phyloP scores from a whole-genome alignment of 768 basidiomycete genomes.

The Tulasnella calospora region DNA sequence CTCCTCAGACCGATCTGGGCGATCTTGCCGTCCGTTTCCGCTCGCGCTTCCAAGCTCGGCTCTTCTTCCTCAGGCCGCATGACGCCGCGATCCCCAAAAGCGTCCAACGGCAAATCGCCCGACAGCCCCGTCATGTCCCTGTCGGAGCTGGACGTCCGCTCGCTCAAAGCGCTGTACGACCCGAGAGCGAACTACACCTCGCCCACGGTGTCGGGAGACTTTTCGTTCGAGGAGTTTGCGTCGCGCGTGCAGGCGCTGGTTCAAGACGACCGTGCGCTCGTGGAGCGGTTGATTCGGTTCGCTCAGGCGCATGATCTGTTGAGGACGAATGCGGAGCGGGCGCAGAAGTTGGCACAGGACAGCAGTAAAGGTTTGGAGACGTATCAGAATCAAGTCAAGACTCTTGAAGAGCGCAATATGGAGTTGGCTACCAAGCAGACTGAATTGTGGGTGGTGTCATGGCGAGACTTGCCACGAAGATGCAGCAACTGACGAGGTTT shows the following conservation, averaged over 20 bases:
- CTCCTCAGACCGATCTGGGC: conserved; percentile 72
- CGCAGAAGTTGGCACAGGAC: conserved; percentile 84
- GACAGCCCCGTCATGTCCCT: conserved; percentile 43
- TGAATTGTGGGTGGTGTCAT: conserved; percentile 46
- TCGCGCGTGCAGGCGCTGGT: conserved; percentile 74
- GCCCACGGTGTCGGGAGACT: conserved; percentile 39
- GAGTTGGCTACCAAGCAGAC: conserved; percentile 49
- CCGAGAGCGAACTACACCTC: conserved; percentile 29
- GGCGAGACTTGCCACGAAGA: neutral
- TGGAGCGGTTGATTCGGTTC: conserved; percentile 76
- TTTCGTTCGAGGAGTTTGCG: conserved; percentile 72
- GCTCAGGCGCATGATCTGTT: conserved; percentile 86
- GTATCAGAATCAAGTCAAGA: conserved; percentile 82
- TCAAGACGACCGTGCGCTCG: conserved; percentile 74
- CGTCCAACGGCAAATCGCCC: conserved; percentile 16
- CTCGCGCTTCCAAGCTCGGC: conserved; percentile 62
- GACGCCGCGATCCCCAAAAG: conserved; percentile 33
- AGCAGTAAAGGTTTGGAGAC: conserved; percentile 74
- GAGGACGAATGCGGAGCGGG: conserved; percentile 87
- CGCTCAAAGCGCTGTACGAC: conserved; percentile 77
- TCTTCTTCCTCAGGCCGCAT: conserved; percentile 42
- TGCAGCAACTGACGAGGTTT: conserved; percentile 22
- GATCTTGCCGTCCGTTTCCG: conserved; percentile 77
- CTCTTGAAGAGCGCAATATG: conserved; percentile 70
- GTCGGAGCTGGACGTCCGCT: conserved; percentile 79